phyloP scores from a whole-genome alignment of 2,329 filamentous ascomycete species.

The Aspergillus proliferans region DNA sequence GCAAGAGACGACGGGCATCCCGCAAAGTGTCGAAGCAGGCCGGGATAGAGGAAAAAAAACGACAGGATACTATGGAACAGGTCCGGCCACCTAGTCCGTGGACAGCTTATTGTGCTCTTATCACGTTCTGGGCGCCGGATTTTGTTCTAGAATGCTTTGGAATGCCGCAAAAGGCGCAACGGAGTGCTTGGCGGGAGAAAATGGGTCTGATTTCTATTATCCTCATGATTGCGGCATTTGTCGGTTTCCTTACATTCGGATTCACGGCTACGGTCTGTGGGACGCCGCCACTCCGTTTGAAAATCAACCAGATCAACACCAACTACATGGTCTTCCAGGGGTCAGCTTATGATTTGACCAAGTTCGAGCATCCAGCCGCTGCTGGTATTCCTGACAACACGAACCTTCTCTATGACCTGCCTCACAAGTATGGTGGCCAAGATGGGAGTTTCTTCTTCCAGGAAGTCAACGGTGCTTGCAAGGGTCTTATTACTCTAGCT shows the following conservation, averaged over 20 bases:
- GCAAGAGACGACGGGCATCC: constrained; percentile 56
- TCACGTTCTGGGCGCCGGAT: constrained; percentile 93
- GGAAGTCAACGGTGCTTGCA: constrained; percentile 96
- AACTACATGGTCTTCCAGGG: constrained; percentile 98
- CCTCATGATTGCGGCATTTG: constrained; percentile 73
- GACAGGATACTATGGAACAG: constrained; percentile 55
- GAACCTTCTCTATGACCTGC: constrained; percentile 84
- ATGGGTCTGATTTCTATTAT: constrained; percentile 96
- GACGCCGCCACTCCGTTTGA: constrained; percentile 62
- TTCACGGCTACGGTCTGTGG: constrained; percentile 88
- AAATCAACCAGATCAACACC: constrained; percentile 69
- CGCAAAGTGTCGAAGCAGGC: constrained; percentile 54
- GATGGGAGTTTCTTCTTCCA: constrained; percentile 98
- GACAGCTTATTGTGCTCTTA: constrained; percentile 88
- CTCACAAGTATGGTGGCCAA: constrained; percentile 72
- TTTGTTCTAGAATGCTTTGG: constrained; percentile 80
- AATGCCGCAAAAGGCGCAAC: constrained; percentile 76
- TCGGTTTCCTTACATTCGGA: constrained; percentile 94
- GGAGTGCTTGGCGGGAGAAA: constrained; percentile 94
- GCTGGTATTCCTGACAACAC: constrained; percentile 65
- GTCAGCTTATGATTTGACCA: constrained; percentile 73
- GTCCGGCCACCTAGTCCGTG: constrained; percentile 78
- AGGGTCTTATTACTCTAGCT: constrained; percentile 72
- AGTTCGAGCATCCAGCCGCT: constrained; percentile 72
- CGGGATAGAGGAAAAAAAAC: constrained; percentile 55